Percentiles rank a stretch among this genome's conserved stretches.
These are phyloP conservation scores for Trichoderma oligosporum DNA, from an alignment of 2,329 filamentous ascomycete genomes.

Conservation along the genomic window DNA sequence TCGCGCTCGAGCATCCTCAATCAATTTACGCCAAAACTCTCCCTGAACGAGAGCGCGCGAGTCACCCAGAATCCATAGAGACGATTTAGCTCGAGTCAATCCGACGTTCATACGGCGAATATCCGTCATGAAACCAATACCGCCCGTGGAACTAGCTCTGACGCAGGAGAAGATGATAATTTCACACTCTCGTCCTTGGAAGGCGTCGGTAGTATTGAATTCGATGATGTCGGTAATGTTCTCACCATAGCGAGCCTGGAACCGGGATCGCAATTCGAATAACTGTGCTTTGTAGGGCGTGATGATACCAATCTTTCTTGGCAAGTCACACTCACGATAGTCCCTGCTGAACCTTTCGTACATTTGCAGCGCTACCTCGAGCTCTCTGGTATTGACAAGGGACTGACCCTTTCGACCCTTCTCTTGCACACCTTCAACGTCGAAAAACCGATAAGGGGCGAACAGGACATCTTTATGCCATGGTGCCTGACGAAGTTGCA, in stretches of 20 bases:
- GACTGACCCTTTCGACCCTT: slow-evolving; percentile 82
- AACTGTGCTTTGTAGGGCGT: slow-evolving; percentile 97
- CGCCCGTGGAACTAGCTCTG: slow-evolving; percentile 83
- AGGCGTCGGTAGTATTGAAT: slow-evolving; percentile 98
- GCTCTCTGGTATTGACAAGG: slow-evolving; percentile 80
- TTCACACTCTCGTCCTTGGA: slow-evolving; percentile 93
- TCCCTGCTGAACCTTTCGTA: slow-evolving; percentile 76
- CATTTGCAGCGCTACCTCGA: slow-evolving; percentile 80
- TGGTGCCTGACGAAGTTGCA: slow-evolving; percentile 65
- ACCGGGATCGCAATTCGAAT: slow-evolving; percentile 71
- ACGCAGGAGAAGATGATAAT: slow-evolving; percentile 99
- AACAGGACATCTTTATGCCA: slow-evolving; percentile 84
- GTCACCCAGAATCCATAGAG: slow-evolving; percentile 93
- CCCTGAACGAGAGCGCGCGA: slow-evolving; percentile 81
- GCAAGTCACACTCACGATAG: slow-evolving; percentile 64
- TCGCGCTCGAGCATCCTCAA: slow-evolving; percentile 73
- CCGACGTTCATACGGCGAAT: slow-evolving; percentile 99
- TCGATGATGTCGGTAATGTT: slow-evolving; percentile 75
- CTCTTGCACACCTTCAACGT: slow-evolving; percentile 84
- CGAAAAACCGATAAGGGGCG: slow-evolving; percentile 94
- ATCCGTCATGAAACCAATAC: slow-evolving; percentile 97
- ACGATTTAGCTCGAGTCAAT: slow-evolving; percentile 92
- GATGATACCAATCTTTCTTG: slow-evolving; percentile 89
- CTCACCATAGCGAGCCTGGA: slow-evolving; percentile 68
- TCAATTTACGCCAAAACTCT: slow-evolving; percentile 84